These are phyloP conservation scores for Monosporascus sp. DNA, from an alignment of 2,329 filamentous ascomycete genomes.

Conservation along the genomic window DNA sequence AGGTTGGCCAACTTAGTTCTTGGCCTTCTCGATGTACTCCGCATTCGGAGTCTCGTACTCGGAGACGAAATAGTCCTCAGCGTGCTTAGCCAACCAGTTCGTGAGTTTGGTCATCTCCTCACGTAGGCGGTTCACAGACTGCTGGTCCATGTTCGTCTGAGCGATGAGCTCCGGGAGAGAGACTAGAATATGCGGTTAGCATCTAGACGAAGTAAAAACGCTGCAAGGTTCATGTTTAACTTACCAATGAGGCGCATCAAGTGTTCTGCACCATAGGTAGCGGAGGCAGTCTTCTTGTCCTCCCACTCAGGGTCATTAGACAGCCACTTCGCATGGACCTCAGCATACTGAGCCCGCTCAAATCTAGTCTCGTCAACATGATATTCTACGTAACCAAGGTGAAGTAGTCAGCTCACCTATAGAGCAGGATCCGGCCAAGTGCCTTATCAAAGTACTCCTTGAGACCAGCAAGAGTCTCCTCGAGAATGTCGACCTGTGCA, in stretches of 20 bases:
- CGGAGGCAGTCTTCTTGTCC: slow-evolving; percentile 61
- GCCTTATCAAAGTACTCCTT: slow-evolving; percentile 92
- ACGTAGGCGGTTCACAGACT: slow-evolving; percentile 80
- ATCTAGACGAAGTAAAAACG: background rate
- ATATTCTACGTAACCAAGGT: background rate
- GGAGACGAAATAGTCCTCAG: slow-evolving; percentile 68
- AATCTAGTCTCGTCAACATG: slow-evolving; percentile 51
- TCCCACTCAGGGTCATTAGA: slow-evolving; percentile 56
- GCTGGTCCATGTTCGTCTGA: slow-evolving; percentile 96
- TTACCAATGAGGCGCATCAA: slow-evolving; percentile 82
- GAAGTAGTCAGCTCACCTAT: slow-evolving; percentile 46
- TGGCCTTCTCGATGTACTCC: slow-evolving; percentile 66
- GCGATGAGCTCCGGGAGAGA: slow-evolving; percentile 88
- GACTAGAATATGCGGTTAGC: slow-evolving; percentile 45
- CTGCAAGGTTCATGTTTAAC: slow-evolving; percentile 18
- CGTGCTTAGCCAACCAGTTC: slow-evolving; percentile 75
- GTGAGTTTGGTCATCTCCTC: slow-evolving; percentile 87
- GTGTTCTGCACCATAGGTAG: slow-evolving; percentile 92
- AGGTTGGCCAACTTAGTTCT: slow-evolving; percentile 15
- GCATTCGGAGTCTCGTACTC: slow-evolving; percentile 69
- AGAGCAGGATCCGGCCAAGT: slow-evolving; percentile 82
- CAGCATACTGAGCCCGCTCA: slow-evolving; percentile 81
- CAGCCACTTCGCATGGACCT: slow-evolving; percentile 67
- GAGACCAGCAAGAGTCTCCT: slow-evolving; percentile 81
- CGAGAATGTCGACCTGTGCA: slow-evolving; percentile 75